Base-by-base conservation (phyloP, 345 rosid genomes). In the Gossypioides kirkii region DNA sequence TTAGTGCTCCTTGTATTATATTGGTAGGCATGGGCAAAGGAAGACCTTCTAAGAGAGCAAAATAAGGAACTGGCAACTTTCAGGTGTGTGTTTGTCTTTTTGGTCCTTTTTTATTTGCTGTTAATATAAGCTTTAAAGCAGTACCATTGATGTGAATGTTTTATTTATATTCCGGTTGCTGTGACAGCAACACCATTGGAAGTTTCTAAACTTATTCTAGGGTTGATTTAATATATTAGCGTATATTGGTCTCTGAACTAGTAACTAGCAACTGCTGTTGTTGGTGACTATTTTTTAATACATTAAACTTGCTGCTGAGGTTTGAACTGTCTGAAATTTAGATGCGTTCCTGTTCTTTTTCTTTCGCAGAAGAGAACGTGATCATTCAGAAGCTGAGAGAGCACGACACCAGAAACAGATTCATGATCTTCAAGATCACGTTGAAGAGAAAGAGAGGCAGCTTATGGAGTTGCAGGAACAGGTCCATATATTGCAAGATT, bases 361-460 rank as follows among this genome's bases (percentile, higher is more conserved):
- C 9, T 28, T 28, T 69, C 25, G 81, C 93, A 95, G 99, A 83
- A 90, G 96, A 79, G 98, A 95, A 83, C 98, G 90, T 82, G 99
- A 95, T 84, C 99, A 91, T 80, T 87, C 96, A 69, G 99, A 92
- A 75, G 96, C 93, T 80, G 99, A 95, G 83, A 88, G 93, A 82
- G 83, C 86, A 28, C 98, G 92, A 58, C 96, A 87, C 64, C 72
- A 87, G 58, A 90, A 92, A 60, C 87, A 95, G 79, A 81, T 95
- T 59, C 91, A 81, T 54, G 98, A 95, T 53, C 87, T 92, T 74
- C 98, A 92, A 79, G 99, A 95, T 73, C 98, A 84, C 76, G 69
- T 87, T 75, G 98, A 91, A 82, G 98, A 95, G 72, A 92, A 91
- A 80, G 98, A 92, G 74, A 86, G 98, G 38, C 99, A 87, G 75